Conservation (phyloP, 2,329 filamentous ascomycete species). For the Verruconis gallopava region DNA sequence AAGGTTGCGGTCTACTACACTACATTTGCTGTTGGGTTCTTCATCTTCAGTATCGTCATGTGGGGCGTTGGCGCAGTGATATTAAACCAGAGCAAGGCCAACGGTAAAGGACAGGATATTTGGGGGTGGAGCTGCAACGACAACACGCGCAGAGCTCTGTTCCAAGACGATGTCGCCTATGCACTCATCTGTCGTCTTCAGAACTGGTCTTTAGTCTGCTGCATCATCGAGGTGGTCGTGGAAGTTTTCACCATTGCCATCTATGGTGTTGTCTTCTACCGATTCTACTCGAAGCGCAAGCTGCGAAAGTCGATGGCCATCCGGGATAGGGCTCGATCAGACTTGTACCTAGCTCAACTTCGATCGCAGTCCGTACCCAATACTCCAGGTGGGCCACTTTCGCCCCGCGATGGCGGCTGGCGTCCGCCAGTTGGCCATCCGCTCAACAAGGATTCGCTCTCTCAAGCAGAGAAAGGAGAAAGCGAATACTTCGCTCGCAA, state of each 20-base stretch:
- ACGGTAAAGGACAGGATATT: constrained; percentile 68
- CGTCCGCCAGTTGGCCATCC: constrained; percentile 31
- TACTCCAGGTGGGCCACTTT: constrained; percentile 66
- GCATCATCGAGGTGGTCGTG: constrained; percentile 90
- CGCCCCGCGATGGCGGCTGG: constrained; percentile 43
- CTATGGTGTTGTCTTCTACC: constrained; percentile 92
- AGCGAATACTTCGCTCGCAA: constrained; percentile 26
- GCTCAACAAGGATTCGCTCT: constrained; percentile 29
- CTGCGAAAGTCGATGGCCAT: constrained; percentile 94
- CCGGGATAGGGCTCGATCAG: constrained; percentile 84
- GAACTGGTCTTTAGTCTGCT: constrained; percentile 94
- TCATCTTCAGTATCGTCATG: constrained; percentile 83
- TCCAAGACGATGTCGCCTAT: constrained; percentile 72
- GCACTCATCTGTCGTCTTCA: constrained; percentile 83
- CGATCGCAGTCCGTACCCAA: constrained; percentile 78
- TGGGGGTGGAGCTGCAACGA: constrained; percentile 98
- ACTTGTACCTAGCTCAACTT: constrained; percentile 69
- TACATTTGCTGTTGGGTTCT: constrained; percentile 83
- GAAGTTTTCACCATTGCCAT: constrained; percentile 84
- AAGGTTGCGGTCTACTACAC: constrained; percentile 95
- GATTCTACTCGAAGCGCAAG: constrained; percentile 91
- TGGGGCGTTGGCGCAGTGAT: constrained; percentile 80
- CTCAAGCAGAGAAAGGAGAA: constrained; percentile 41
- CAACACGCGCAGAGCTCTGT: constrained; percentile 68
- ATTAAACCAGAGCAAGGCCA: constrained; percentile 65